These are phyloP conservation scores for Carex myosuroides DNA, from an alignment of 176 grass and related monocot species.

Conservation along the genomic window DNA sequence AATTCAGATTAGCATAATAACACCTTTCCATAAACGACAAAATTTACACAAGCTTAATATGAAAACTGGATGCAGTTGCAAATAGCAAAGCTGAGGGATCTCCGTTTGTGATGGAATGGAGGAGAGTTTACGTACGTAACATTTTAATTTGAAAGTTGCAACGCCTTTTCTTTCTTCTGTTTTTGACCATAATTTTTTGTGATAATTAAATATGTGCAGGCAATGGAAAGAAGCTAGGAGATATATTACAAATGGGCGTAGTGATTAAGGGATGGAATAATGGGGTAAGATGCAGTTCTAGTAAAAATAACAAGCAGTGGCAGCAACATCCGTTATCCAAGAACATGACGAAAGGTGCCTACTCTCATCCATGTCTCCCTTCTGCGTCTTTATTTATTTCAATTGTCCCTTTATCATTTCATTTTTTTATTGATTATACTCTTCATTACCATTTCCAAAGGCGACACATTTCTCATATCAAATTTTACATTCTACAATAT, in stretches of 20 bases:
- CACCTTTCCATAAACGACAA: background rate
- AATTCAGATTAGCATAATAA: background rate
- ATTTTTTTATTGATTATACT: background rate
- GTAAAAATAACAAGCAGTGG: background rate
- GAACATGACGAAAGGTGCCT: constrained; percentile 10
- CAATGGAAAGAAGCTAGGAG: background rate
- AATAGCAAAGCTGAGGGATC: background rate
- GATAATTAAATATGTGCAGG: background rate
- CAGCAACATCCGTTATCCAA: constrained; percentile 21
- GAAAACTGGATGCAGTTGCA: background rate
- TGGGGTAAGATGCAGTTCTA: background rate
- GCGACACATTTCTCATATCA: no score
- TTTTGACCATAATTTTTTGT: background rate
- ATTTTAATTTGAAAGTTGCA: background rate
- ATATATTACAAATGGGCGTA: no score
- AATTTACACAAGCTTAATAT: background rate
- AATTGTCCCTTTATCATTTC: background rate
- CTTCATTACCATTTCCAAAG: background rate
- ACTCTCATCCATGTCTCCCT: constrained; percentile 5
- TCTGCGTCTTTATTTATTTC: constrained; percentile 8
- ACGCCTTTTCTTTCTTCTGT: background rate
- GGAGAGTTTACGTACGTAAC: background rate
- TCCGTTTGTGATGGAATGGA: background rate
- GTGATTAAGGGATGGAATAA: background rate
- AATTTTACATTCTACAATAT: no score